Evolutionary conservation across 2,329 filamentous ascomycete species (phyloP), one percentile per base, ranked within the genome.

Genomic region (Trichoderma asperellum): DNA sequence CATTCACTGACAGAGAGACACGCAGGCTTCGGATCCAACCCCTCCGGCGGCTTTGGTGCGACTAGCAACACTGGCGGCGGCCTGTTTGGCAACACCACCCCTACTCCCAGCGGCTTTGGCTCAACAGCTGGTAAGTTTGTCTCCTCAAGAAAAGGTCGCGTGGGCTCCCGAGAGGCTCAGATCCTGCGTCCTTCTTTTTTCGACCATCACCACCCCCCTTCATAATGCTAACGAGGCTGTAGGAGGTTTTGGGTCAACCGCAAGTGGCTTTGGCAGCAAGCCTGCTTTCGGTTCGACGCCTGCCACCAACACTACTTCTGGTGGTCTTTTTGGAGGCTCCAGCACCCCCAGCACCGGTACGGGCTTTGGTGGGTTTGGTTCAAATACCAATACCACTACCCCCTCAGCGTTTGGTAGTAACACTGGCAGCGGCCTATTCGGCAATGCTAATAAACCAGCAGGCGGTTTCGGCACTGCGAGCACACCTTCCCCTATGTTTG

Each of bases 211-310:
- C 58, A 29, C 27, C 35, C 4, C 52, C n/a, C 62, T 24, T 43
- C 29, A 43, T n/a, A 34, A 40, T 43, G 47, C 56, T 65, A 18
- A 69, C 24, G 70, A 73, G 70, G 58, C 70, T n/a, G 56, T 67
- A 79, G 76, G 75, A 69, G 79, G 78, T 12, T 83, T 83, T 69
- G 81, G 81, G 71, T 67, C 80, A 18, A 79, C 78, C 67, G 74
- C 77, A 11, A 75, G 77, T 56, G 79, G 76, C 56, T 83, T 83
- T 70, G 81, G 81, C 65, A 77, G 73, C 72, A 83, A 89, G 76
- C 83, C 87, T 52, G 81, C 85, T 12, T 88, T 88, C 73, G 87
- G 87, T 58, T 77, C 83, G 47, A 76, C 83, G n/a, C 74, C 79
- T 43, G 76, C 70, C 52, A 77, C 77, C 37, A 76, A 76, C 16